Conservation (phyloP, 108 stramenopile genomes). For the Skeletonema marinoi region DNA sequence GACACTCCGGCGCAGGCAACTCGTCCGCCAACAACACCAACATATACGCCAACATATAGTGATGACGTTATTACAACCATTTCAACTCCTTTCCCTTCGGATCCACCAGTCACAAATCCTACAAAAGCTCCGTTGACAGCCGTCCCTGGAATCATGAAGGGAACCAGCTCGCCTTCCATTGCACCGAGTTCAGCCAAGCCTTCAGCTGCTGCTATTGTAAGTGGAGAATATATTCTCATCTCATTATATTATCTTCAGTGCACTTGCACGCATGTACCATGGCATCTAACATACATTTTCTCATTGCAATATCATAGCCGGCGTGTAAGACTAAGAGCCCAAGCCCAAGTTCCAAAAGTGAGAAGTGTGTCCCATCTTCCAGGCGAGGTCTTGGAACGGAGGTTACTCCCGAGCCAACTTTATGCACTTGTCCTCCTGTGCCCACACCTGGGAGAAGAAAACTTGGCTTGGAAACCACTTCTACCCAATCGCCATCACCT, state of each 20-base stretch:
- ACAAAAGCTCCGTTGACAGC: background rate
- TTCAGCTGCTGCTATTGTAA: background rate
- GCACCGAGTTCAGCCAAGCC: background rate
- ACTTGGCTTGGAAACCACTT: background rate
- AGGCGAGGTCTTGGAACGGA: background rate
- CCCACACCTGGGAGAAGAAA: background rate
- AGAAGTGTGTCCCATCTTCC: background rate
- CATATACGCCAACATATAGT: too few relatives aligned
- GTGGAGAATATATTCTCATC: background rate
- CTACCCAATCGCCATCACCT: background rate
- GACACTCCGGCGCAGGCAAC: too few relatives aligned
- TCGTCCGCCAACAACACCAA: too few relatives aligned
- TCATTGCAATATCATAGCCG: background rate
- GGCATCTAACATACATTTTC: background rate
- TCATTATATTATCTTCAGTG: background rate
- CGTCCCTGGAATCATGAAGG: background rate
- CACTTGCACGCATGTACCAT: background rate
- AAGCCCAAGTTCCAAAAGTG: background rate
- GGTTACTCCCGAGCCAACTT: background rate
- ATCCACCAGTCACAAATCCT: too few relatives aligned
- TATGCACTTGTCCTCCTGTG: background rate
- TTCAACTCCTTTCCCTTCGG: background rate
- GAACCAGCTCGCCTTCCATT: background rate
- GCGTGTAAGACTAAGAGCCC: background rate
- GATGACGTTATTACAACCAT: background rate